These are phyloP conservation scores for Thelephora ganbajun DNA, from an alignment of 768 basidiomycete species.

Conservation along the genomic window DNA sequence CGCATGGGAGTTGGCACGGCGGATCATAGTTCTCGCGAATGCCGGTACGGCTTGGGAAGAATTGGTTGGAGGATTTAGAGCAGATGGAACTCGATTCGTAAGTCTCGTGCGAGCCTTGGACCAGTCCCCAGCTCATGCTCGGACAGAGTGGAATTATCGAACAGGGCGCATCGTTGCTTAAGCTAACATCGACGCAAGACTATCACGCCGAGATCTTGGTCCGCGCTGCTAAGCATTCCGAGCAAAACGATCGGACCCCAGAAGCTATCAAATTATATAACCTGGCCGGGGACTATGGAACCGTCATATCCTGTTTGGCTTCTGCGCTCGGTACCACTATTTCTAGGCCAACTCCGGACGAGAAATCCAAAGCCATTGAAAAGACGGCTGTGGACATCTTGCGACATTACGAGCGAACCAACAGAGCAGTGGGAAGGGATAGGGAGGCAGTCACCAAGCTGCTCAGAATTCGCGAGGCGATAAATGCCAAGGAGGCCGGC, in stretches of 20 bases:
- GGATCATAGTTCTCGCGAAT: slow-evolving; percentile 69
- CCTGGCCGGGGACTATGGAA: slow-evolving; percentile 80
- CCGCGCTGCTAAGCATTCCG: slow-evolving; percentile 68
- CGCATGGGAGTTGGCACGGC: slow-evolving; percentile 67
- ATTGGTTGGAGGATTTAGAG: slow-evolving; percentile 83
- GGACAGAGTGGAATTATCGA: slow-evolving; percentile 79
- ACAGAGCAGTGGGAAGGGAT: slow-evolving; percentile 55
- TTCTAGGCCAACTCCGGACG: slow-evolving; percentile 39
- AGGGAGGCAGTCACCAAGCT: slow-evolving; percentile 63
- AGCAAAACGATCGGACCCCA: slow-evolving; percentile 70
- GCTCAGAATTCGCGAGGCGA: slow-evolving; percentile 68
- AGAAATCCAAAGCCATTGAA: slow-evolving; percentile 56
- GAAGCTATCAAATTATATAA: slow-evolving; percentile 96
- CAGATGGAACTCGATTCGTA: slow-evolving; percentile 84
- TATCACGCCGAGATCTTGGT: slow-evolving; percentile 77
- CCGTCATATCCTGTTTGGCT: slow-evolving; percentile 80
- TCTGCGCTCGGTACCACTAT: slow-evolving; percentile 78
- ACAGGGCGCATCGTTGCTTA: slow-evolving; percentile 64
- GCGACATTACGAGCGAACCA: slow-evolving; percentile 67
- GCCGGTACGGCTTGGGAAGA: slow-evolving; percentile 80
- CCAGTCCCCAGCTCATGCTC: too few relatives aligned
- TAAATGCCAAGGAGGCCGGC: slow-evolving; percentile 60
- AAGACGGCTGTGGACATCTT: slow-evolving; percentile 67
- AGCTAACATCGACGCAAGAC: slow-evolving; percentile 46
- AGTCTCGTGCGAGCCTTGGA: slow-evolving; percentile 17